Base-by-base conservation (phyloP, 1,284 basidiomycete genomes). In the Leccinum pachyderme region DNA sequence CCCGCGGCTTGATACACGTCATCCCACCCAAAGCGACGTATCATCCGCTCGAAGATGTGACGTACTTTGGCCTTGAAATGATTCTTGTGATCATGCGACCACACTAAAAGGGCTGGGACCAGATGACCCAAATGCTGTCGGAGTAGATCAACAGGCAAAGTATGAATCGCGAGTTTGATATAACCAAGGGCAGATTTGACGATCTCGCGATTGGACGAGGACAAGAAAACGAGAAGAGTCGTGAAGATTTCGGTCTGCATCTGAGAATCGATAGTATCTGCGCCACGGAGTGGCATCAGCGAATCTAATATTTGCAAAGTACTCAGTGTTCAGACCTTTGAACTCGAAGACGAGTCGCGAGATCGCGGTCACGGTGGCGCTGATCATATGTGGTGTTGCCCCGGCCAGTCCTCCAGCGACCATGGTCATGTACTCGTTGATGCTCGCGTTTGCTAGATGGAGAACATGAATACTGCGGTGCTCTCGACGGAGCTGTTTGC, bases 71-170 rank as follows among this genome's bases (percentile, higher is more conserved):
- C 81, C 73, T 99, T 99, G 84, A 99, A 99, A 72, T 98, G 96
- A 69, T 99, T 98, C 72, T 96, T 96, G 77, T 99, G 95, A 70
- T 98, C 95, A 67, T 96, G 92, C 6, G 93, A 93, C 94, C 96
- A 97, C 53, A 80, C 81, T 25, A 99, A 78, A 15, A 99, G 80
- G 0, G 89, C 90, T 0, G 93, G 91, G 0, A 99, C 91, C 12
- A 98, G 79, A 18, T 80, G 77, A 28, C 80, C 77, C 12, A 99
- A 79, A 66, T 95, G 87, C 0, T 87, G 86, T 27, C 82, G 82
- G 47, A 98, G 78, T 47, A 93, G 72, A 5, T 87, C 81, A 0
- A 77, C 65, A 0, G 92, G 81, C 37, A 98, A 81, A 1, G 91
- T 89, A 66, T 98, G 94, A 53, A 95, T 88, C 11, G 88, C 84